Evolutionary conservation across 176 grass and related monocot genomes (phyloP), one percentile per base, ranked within the genome.

Genomic region (Phoenix dactylifera): DNA sequence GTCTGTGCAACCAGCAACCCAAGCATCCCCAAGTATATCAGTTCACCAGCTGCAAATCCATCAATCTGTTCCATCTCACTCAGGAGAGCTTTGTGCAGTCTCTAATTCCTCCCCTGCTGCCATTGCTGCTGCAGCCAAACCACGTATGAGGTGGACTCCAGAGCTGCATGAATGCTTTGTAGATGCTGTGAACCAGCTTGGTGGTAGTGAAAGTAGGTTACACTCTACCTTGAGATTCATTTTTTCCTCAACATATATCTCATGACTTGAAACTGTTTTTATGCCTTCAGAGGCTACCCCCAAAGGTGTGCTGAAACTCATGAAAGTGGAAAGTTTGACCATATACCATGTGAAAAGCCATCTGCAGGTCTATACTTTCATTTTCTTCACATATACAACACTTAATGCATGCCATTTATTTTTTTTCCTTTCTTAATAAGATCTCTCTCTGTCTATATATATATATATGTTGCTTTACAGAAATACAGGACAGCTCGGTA

Each of bases 331-430:
- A 61, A 73, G 89, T 88, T 85, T 99, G 74, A 99, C 94, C 62
- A 99, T 99, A 64, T 99, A 99, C 86, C 94, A 99, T 82, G 88
- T 99, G 52, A 99, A 99, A 89, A 99, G 94, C 73, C 94, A 99
- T 58, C 82, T 99, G 49, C 94, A 93, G 88, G 94, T 99, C 14
- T 24, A 51, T 25, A 55, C 23, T 10, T 71, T 64, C 20, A 64
- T 63, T 58, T 24, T 76, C n/a, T 71, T 52, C 10, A 15, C 63
- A 4, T n/a, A 49, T 58, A 56, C 51, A 24, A 35, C 59, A 61
- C 6, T n/a, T 26, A 52, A 52, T 26, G 26, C 2, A n/a, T 28
- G 51, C 62, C 35, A 19, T 72, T 24, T 44, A 26, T 67, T 54
- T 52, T 23, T 35, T 19, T 52, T 22, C 10, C 83, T 70, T 85